Conservation (phyloP, 805 yeast species). For the Candida loeiensis region DNA sequence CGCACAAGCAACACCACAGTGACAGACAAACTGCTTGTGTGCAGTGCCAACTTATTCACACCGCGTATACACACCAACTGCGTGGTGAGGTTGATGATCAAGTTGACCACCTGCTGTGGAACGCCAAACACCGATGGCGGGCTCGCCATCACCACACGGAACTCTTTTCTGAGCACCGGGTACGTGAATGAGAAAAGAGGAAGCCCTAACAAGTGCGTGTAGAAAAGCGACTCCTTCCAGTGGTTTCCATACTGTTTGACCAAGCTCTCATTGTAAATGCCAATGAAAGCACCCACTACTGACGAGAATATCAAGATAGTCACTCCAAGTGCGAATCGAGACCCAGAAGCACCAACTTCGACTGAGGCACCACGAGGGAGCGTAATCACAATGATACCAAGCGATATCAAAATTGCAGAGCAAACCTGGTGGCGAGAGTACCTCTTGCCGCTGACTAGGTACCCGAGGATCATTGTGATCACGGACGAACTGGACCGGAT, state of each 20-base stretch:
- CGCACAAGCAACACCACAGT: constrained; percentile 58
- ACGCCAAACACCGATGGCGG: constrained; percentile 4
- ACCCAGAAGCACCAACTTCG: constrained; percentile 8
- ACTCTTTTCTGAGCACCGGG: constrained; percentile 17
- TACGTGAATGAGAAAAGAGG: constrained; percentile 47
- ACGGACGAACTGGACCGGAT: constrained; percentile 64
- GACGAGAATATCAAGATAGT: constrained; percentile 45
- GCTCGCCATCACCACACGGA: constrained; percentile 10
- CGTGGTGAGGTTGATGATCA: constrained; percentile 18
- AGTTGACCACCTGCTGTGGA: constrained; percentile 14
- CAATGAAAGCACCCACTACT: constrained; percentile 51
- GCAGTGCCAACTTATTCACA: constrained; percentile 58
- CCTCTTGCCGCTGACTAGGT: constrained; percentile 39
- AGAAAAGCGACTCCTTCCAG: constrained; percentile 67
- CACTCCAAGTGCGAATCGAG: constrained; percentile 32
- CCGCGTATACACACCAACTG: constrained; percentile 57
- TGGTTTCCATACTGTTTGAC: constrained; percentile 48
- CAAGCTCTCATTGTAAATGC: constrained; percentile 53
- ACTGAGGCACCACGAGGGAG: constrained; percentile 9
- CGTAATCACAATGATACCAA: constrained; percentile 50
- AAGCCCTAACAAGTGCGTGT: constrained; percentile 52
- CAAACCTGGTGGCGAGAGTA: constrained; percentile 46
- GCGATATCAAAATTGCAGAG: constrained; percentile 49
- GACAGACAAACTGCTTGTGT: constrained; percentile 59
- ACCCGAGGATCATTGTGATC: constrained; percentile 56